Evolutionary conservation across 129 eudicot genomes (phyloP).

Genomic region (Oenanthe sinensis): DNA sequence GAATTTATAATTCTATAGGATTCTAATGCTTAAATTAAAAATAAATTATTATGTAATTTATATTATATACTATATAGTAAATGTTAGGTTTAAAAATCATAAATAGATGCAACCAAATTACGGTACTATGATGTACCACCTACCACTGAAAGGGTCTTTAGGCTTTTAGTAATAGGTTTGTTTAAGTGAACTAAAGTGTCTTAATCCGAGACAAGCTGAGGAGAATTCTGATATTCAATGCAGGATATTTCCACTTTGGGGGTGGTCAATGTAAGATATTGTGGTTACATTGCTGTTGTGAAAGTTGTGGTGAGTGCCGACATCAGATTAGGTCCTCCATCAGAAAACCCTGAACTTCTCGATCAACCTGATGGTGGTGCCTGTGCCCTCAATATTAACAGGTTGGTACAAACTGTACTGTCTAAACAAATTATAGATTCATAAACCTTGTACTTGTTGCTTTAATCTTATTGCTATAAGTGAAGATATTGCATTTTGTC

Average conservation of each 20-base stretch:
- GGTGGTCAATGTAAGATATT: conserved; percentile 70
- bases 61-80: background rate
- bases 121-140: background rate
- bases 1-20: background rate
- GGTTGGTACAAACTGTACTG: conserved; percentile 34
- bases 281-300: conserved; percentile 83
- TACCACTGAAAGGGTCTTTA: background rate
- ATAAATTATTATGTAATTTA: too few species aligned
- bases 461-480: background rate
- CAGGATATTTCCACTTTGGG: conserved; percentile 96
- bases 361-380: conserved; percentile 99
- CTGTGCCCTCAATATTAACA: conserved; percentile 90
- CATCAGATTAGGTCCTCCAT: conserved; percentile 31
- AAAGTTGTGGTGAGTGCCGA: conserved; percentile 66
- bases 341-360: conserved; percentile 51
- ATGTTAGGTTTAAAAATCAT: background rate
- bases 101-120: background rate
- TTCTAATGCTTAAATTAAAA: background rate
- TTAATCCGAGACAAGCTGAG: conserved; percentile 1
- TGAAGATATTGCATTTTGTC: background rate
- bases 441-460: background rate
- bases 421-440: background rate
- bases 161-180: background rate
- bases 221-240: conserved; percentile 15
- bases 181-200: conserved; percentile 3